Percentiles rank a stretch among this genome's conserved stretches.
These are phyloP conservation scores for Lipomyces starkeyi DNA, from an alignment of 805 yeast species.

Conservation along the genomic window DNA sequence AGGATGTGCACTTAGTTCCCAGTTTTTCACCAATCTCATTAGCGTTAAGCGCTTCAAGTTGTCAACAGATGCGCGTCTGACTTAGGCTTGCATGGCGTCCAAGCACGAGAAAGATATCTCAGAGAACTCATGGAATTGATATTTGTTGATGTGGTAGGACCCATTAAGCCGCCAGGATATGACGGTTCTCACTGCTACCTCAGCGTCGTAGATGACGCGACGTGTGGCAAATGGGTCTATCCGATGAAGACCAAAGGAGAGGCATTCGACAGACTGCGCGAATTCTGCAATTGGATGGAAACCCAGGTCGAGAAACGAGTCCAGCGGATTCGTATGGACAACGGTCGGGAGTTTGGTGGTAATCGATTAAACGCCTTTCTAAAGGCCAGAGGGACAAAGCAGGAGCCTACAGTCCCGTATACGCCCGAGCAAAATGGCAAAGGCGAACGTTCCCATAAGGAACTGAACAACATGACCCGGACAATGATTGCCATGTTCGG, in stretches of 20 bases:
- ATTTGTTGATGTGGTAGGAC: background rate
- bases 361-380: too few relatives aligned
- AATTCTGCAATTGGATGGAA: background rate
- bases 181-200: background rate
- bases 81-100: background rate
- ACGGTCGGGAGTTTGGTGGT: constrained; percentile 4
- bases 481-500: background rate
- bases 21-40: too few relatives aligned
- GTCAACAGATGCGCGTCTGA: too few relatives aligned
- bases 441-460: background rate
- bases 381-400: too few relatives aligned
- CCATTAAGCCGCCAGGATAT: background rate
- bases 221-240: constrained; percentile 6
- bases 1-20: background rate
- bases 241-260: constrained; percentile 5
- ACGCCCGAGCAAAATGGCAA: background rate
- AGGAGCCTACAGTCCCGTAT: background rate
- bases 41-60: too few relatives aligned
- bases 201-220: background rate
- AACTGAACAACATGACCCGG: background rate
- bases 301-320: background rate
- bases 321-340: background rate
- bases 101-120: background rate
- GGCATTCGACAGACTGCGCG: background rate
- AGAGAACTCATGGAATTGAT: background rate